A percentile compares a stretch with the other conserved stretches of the same genome.
Conservation (phyloP, 164 flowering plant species). For the Taxillus chinensis region DNA sequence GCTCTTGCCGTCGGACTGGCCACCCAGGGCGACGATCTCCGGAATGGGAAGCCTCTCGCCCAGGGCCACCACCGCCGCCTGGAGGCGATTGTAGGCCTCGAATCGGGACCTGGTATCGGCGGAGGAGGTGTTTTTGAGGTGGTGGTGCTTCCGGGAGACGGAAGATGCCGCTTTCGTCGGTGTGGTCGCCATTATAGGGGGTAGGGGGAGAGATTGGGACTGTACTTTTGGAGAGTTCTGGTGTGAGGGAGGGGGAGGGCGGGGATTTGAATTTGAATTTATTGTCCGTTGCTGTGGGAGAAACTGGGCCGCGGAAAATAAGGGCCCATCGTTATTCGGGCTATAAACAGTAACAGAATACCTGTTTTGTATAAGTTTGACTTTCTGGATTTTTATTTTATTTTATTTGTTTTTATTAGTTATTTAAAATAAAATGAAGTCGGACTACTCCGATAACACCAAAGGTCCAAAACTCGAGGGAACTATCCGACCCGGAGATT, state of each 20-base stretch:
- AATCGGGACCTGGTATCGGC: slow-evolving; percentile 46
- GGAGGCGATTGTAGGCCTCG: slow-evolving; percentile 93
- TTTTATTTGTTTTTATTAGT: no score
- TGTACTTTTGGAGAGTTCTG: no score
- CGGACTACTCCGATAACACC: no score
- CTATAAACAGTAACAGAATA: no score
- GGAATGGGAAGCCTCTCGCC: slow-evolving; percentile 97
- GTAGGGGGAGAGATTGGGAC: background rate
- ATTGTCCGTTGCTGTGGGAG: background rate
- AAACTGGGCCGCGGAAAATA: no score
- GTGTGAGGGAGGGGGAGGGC: slow-evolving; percentile 8
- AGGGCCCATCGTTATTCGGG: no score
- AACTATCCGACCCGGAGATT: no score
- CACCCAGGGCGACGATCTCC: slow-evolving; percentile 93
- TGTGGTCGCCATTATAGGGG: slow-evolving; percentile 43
- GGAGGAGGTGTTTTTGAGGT: slow-evolving; percentile 2
- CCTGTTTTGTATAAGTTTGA: no score
- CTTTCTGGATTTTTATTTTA: no score
- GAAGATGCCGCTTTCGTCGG: slow-evolving; percentile 52
- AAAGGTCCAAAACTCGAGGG: no score
- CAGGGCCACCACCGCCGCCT: slow-evolving; percentile 93
- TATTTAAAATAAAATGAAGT: no score
- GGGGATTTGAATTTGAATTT: slow-evolving; percentile 1
- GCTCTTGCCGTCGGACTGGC: slow-evolving; percentile 98
- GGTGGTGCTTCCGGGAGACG: slow-evolving; percentile 12